A percentile compares a stretch with the other conserved stretches of the same genome.
Conservation (phyloP, 768 basidiomycete genomes). For the Agrocybe chaxingu region DNA sequence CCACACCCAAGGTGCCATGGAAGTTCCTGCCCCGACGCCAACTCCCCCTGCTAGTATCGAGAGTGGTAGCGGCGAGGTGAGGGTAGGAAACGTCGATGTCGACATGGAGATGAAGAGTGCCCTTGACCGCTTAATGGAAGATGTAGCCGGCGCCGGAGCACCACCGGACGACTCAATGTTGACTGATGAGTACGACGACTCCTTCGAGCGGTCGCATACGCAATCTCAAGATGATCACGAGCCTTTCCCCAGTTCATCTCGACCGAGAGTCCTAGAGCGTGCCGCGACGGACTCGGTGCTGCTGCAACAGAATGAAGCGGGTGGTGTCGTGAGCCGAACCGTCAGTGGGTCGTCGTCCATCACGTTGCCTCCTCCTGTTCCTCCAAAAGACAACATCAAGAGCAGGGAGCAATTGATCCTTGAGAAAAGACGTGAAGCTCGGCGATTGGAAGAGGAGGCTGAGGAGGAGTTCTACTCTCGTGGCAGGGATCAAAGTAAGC, state of each 20-base stretch:
- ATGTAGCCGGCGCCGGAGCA: conserved; percentile 47
- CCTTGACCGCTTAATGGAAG: conserved; percentile 70
- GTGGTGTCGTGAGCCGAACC: conserved; percentile 36
- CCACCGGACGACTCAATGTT: conserved; percentile 39
- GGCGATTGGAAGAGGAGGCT: conserved; percentile 42
- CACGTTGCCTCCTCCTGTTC: conserved; percentile 44
- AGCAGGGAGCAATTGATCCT: conserved; percentile 66
- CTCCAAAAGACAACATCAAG: conserved; percentile 65
- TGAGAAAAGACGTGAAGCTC: conserved; percentile 64
- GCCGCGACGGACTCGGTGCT: conserved; percentile 51
- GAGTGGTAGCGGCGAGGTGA: conserved; percentile 29
- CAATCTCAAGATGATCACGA: conserved; percentile 20
- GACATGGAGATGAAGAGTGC: conserved; percentile 73
- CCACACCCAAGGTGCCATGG: conserved; percentile 5
- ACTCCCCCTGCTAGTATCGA: conserved; percentile 18
- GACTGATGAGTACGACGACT: conserved; percentile 40
- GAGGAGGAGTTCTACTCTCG: conserved; percentile 9
- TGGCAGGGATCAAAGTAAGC: conserved; percentile 22
- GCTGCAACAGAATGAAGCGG: conserved; percentile 29
- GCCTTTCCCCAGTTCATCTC: conserved; percentile 9
- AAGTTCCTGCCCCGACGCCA: conserved; percentile 6
- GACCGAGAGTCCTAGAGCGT: conserved; percentile 38
- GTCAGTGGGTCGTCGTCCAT: conserved; percentile 40
- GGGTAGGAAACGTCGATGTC: conserved; percentile 51
- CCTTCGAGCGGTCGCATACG: conserved; percentile 23